Percentiles rank a stretch among this genome's conserved stretches.
Conservation (phyloP, 2,329 filamentous ascomycete species). For the Cladobotryum protrusum region DNA sequence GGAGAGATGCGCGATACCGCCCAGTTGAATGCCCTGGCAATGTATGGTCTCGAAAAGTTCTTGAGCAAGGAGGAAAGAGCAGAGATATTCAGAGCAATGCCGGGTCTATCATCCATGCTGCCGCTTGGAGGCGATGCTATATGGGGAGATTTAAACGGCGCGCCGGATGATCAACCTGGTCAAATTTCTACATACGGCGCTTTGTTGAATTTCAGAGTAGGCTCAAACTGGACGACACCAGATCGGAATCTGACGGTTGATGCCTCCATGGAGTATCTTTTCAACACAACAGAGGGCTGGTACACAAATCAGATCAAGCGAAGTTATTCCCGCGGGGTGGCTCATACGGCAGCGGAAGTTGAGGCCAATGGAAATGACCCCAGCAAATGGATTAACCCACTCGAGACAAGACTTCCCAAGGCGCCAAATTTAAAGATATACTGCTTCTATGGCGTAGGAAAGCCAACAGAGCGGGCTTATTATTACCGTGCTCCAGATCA, state of each 20-base stretch:
- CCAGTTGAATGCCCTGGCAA: conserved; percentile 90
- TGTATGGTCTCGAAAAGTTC: conserved; percentile 95
- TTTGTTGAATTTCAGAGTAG: conserved; percentile 73
- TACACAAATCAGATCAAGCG: conserved; percentile 66
- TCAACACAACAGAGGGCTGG: conserved; percentile 77
- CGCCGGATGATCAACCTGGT: conserved; percentile 75
- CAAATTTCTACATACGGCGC: conserved; percentile 72
- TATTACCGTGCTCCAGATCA: conserved; percentile 71
- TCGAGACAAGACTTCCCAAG: conserved; percentile 79
- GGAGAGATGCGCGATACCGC: conserved; percentile 99
- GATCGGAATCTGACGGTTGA: conserved; percentile 74
- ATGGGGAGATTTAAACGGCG: conserved; percentile 87
- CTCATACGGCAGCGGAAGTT: conserved; percentile 71
- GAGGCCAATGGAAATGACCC: conserved; percentile 72
- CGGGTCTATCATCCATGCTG: conserved; percentile 92
- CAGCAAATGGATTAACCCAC: conserved; percentile 88
- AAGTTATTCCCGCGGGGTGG: conserved; percentile 85
- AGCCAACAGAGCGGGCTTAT: conserved; percentile 86
- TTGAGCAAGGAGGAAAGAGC: conserved; percentile 83
- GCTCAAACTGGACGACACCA: conserved; percentile 56
- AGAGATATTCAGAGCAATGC: conserved; percentile 94
- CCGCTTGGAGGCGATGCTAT: conserved; percentile 88
- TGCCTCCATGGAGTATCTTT: conserved; percentile 70
- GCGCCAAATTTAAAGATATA: conserved; percentile 91
- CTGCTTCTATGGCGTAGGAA: conserved; percentile 95